These are phyloP conservation scores for Diaporthe capsici DNA, from an alignment of 2,329 filamentous ascomycete species.

Conservation along the genomic window DNA sequence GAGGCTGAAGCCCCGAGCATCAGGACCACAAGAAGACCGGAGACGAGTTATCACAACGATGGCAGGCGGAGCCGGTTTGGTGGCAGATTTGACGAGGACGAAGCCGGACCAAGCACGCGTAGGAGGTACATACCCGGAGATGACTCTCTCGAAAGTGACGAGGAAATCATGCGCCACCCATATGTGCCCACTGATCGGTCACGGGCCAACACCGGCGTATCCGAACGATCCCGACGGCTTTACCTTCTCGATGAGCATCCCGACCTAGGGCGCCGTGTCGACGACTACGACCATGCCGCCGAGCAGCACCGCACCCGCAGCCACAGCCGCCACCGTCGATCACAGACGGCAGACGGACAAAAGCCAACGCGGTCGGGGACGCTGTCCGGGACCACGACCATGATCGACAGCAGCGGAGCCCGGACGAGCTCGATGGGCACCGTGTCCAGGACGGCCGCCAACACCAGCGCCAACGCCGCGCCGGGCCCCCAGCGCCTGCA, in stretches of 20 bases:
- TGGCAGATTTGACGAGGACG: background rate
- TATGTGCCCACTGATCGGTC: slow-evolving; percentile 14
- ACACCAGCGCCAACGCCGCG: background rate
- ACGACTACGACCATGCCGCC: background rate
- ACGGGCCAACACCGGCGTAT: slow-evolving; percentile 17
- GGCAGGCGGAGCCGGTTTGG: slow-evolving; percentile 15
- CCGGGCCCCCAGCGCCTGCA: slow-evolving; percentile 19
- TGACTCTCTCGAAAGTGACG: slow-evolving; percentile 24
- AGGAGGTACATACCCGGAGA: background rate
- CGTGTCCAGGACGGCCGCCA: background rate
- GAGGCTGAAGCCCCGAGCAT: slow-evolving; percentile 8
- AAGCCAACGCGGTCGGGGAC: background rate
- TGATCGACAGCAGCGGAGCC: slow-evolving; percentile 20
- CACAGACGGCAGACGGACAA: background rate
- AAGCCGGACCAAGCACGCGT: background rate
- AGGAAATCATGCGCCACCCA: slow-evolving; percentile 15
- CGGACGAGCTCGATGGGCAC: slow-evolving; percentile 20
- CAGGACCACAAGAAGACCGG: background rate
- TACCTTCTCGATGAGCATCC: slow-evolving; percentile 32
- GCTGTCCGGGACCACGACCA: slow-evolving; percentile 20
- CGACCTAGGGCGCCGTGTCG: background rate
- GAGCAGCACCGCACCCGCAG: slow-evolving; percentile 13
- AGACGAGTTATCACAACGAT: slow-evolving; percentile 1
- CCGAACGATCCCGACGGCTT: slow-evolving; percentile 25
- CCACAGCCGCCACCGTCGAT: slow-evolving; percentile 17